Percentiles rank a stretch among this genome's conserved stretches.
Conservation (phyloP, 768 basidiomycete species). For the Neoboletus brunneissimus region DNA sequence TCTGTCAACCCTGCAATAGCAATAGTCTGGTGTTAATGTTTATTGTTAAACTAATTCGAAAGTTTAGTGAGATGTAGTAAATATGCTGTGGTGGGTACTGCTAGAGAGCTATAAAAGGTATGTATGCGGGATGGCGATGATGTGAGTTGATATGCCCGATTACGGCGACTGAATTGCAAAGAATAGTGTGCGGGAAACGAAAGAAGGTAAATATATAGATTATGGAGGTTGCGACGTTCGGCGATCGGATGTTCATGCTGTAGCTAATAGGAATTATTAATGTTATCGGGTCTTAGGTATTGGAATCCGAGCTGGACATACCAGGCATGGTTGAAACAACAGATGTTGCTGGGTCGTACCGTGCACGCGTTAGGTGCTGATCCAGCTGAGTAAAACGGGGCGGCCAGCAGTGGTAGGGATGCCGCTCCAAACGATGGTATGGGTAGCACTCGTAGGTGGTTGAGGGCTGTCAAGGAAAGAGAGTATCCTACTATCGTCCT, state of each 20-base stretch:
- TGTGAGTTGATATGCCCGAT: conserved; percentile 8
- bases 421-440: conserved; percentile 13
- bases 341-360: conserved; percentile 6
- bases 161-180: conserved; percentile 13
- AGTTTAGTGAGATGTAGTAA: conserved; percentile 3
- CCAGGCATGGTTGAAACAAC: conserved; percentile 18
- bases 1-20: background rate
- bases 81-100: conserved; percentile 15
- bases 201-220: conserved; percentile 19
- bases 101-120: conserved; percentile 18
- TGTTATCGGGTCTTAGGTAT: conserved; percentile 7
- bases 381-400: conserved; percentile 31
- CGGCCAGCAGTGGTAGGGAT: conserved; percentile 28
- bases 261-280: background rate
- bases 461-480: conserved; percentile 14
- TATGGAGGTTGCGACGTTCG: conserved; percentile 9
- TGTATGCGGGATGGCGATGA: conserved; percentile 13
- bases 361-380: conserved; percentile 4
- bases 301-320: conserved; percentile 12
- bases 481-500: conserved; percentile 6
- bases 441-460: conserved; percentile 5
- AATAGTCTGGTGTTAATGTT: conserved; percentile 9
- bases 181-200: conserved; percentile 1
- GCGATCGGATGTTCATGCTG: conserved; percentile 2
- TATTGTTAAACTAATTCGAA: conserved; percentile 17